Evolutionary conservation across 1,139 yeast genomes (phyloP).

Genomic region (Yamadazyma diddensiae): DNA sequence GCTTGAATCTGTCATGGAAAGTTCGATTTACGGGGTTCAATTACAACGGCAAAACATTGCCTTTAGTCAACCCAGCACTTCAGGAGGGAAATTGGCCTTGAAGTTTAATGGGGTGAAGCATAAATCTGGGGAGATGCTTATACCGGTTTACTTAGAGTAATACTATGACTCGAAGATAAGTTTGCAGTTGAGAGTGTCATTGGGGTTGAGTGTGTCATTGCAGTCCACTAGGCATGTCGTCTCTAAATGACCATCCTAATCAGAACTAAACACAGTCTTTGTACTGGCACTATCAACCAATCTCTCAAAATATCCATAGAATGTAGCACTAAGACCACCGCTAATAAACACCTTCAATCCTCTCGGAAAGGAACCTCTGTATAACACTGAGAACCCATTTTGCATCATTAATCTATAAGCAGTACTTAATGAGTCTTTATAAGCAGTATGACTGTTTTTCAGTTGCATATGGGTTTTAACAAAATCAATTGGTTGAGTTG

Average conservation of each 20-base stretch:
- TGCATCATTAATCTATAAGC: constrained; percentile 67
- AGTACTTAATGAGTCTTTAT: constrained; percentile 69
- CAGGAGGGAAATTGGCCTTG: constrained; percentile 56
- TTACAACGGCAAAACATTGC: constrained; percentile 46
- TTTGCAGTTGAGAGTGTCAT: too few species aligned
- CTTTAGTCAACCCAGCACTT: constrained; percentile 70
- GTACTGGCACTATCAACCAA: constrained; percentile 46
- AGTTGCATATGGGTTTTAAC: constrained; percentile 87
- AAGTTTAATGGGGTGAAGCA: constrained; percentile 50
- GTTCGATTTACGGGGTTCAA: constrained; percentile 51
- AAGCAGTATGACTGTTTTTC: constrained; percentile 58
- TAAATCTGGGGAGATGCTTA: constrained; percentile 45
- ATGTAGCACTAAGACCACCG: constrained; percentile 74
- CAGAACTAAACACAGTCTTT: constrained; percentile 44
- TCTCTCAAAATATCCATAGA: constrained; percentile 61
- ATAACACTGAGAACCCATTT: constrained; percentile 50
- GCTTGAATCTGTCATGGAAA: constrained; percentile 35
- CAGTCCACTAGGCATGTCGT: too few species aligned
- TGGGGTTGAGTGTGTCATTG: too few species aligned
- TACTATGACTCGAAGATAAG: too few species aligned
- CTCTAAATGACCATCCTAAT: too few species aligned
- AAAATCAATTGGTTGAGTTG: constrained; percentile 91
- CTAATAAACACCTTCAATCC: constrained; percentile 73
- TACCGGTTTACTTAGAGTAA: constrained; percentile 49
- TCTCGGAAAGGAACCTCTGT: constrained; percentile 82